Base-by-base conservation (phyloP, 2,329 filamentous ascomycete genomes). In the Dactylellina parvicollis region DNA sequence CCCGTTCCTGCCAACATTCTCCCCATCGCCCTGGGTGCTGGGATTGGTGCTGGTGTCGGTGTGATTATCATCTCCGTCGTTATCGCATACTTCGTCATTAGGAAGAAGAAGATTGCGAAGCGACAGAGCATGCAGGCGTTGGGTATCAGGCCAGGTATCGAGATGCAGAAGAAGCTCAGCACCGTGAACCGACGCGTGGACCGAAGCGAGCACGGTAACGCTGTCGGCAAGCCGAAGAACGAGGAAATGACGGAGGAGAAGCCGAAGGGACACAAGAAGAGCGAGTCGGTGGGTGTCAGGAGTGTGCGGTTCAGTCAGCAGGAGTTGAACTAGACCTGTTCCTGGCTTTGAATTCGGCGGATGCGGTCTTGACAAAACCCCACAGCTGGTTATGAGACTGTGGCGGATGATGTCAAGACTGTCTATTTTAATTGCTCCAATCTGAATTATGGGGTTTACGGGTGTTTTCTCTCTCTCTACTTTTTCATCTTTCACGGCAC, bases 71-170 rank as follows among this genome's bases (percentile, higher is more conserved):
- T 73, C 22, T 44, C 40, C 16, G 28, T 50, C 26, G 69, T 59
- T 1, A 66, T 73, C 54, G 69, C 54, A 8, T 73, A 73, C 36
- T 52, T 73, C 40, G 69, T 73, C 24, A 66, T 73, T 55, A 60
- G 60, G 30, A 73, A 66, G 69, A 73, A 52, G 69, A 65, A 32
- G 47, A 65, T 73, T 12, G 34, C 36, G 28, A 66, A 65, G 32
- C 69, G 69, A 55, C 16, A 73, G 55, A 73, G 69, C 60, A 66
- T 66, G 54, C 54, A 47, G 16, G 26, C 28, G 4, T 20, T 71
- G 12, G 16, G 32, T 1, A 49, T 71, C 38, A 62, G 57, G 40
- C n/a, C 52, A 1, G 59, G 59, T 7, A 34, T 66, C 5, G 69
- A 64, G 32, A 66, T 60, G 34, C 36, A 66, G 20, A 65, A 66